phyloP scores from a whole-genome alignment of 306 rosid species.

The Crotalaria pallida region DNA sequence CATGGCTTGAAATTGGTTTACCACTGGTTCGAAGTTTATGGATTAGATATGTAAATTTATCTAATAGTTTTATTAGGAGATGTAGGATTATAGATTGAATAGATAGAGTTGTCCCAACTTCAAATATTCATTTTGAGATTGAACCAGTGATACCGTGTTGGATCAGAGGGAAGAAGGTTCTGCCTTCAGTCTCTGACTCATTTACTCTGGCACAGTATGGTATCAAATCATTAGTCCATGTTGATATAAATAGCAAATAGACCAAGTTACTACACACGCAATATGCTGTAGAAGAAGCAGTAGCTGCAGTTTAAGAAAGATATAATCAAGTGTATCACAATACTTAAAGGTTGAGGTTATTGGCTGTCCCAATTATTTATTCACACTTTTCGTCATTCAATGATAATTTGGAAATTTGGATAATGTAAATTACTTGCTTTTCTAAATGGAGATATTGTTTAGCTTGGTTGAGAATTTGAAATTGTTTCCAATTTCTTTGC shows the following conservation, averaged over 20 bases:
- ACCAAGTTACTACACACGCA: conserved; percentile 26
- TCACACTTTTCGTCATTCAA: too few species aligned
- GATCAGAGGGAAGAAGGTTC: conserved; percentile 82
- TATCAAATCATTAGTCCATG: conserved; percentile 21
- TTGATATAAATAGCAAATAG: conserved; percentile 47
- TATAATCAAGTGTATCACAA: not conserved
- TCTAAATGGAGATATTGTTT: not conserved
- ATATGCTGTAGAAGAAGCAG: conserved; percentile 25
- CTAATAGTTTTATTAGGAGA: conserved; percentile 57
- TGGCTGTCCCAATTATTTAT: not conserved
- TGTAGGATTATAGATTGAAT: conserved; percentile 56
- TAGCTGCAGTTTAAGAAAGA: conserved; percentile 25
- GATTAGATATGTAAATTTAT: conserved; percentile 58
- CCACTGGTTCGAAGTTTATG: conserved; percentile 68
- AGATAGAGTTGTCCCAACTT: conserved; percentile 22
- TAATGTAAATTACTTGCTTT: conserved; percentile 23
- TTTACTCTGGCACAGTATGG: conserved; percentile 22
- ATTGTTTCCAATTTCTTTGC: too few species aligned
- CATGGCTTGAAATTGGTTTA: conserved; percentile 79
- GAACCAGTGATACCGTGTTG: conserved; percentile 21
- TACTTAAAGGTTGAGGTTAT: not conserved
- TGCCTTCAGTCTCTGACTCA: conserved; percentile 71
- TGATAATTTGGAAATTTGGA: too few species aligned
- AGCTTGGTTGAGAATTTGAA: too few species aligned
- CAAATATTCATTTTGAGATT: conserved; percentile 36